Conservation (phyloP, 1,284 basidiomycete species). For the Gymnopus androsaceus region DNA sequence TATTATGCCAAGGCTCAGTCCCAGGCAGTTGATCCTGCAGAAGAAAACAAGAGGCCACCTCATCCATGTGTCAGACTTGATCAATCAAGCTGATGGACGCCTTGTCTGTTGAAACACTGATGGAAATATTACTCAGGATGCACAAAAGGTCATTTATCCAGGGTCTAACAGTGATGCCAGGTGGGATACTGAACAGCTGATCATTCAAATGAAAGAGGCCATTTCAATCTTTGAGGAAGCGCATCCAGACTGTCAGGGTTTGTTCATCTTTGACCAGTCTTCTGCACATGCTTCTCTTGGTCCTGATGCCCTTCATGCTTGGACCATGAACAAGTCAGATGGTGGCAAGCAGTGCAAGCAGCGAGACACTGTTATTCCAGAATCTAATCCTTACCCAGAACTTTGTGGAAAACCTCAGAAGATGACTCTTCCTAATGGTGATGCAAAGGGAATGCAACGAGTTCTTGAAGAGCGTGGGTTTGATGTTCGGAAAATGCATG, state of each 20-base stretch:
- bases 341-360: constrained; percentile 31
- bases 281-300: constrained; percentile 31
- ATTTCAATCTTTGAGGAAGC: constrained; percentile 27
- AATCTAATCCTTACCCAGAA: constrained; percentile 22
- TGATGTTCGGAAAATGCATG: constrained; percentile 5
- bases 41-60: constrained; percentile 27
- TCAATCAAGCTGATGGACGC: constrained; percentile 22
- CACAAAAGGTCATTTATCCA: constrained; percentile 24
- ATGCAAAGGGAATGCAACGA: constrained; percentile 26
- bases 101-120: constrained; percentile 20
- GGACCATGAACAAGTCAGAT: constrained; percentile 33
- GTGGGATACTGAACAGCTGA: constrained; percentile 25
- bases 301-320: constrained; percentile 31
- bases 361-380: constrained; percentile 29
- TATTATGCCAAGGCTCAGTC: background rate
- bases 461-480: constrained; percentile 32
- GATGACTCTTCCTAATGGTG: constrained; percentile 25
- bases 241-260: constrained; percentile 24
- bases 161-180: constrained; percentile 22
- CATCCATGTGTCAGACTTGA: constrained; percentile 23
- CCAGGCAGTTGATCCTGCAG: constrained; percentile 15
- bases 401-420: constrained; percentile 25
- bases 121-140: constrained; percentile 24
- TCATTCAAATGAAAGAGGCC: constrained; percentile 26
- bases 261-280: constrained; percentile 37